Evolutionary conservation across 306 rosid genomes (phyloP), one percentile per base, ranked within the genome.

Genomic region (Sophora flavescens): DNA sequence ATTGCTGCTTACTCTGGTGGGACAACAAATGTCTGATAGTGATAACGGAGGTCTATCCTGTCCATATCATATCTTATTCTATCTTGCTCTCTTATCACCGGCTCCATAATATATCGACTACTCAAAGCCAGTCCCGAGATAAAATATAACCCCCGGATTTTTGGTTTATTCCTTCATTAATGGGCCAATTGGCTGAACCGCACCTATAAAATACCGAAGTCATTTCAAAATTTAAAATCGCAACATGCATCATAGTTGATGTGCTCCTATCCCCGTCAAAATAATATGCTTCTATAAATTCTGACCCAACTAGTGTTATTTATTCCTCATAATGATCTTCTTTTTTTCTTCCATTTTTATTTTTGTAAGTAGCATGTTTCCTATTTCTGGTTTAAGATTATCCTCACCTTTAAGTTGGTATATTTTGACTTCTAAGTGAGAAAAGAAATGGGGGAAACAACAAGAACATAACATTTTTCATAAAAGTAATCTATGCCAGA

Each of bases 401-500:
- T n/a, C 41, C 14, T 16, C 11, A 3, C 2, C 6, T n/a, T 44
- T 63, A 63, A 22, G 56, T n/a, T 64, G 57, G 13, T 18, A 22
- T 54, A n/a, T n/a, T n/a, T 64, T 53, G 30, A 64, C 3, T 39
- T 64, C 26, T 5, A 39, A 5, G 26, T 3, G 16, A 5, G 30
- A 15, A 65, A 52, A 41, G 2, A 10, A 16, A 6, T 2, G n/a
- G n/a, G 14, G 72, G 13, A 6, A 28, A 45, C 22, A 28, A 6
- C 3, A 32, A 50, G 6, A 65, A 41, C 74, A 65, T 22, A 15
- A 14, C 80, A 65, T n/a, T 0, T 48, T 76, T 74, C 67, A 28
- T 6, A 57, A 42, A 68, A 44, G 42, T 54, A 64, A 54, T 1
- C 11, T 0, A 14, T 26, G 38, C 18, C 56, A 52, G 44, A 50